A percentile compares a stretch with the other conserved stretches of the same genome.
Evolutionary conservation across 305 asterid genomes (phyloP).

Genomic region (Fraxinus latifolia): DNA sequence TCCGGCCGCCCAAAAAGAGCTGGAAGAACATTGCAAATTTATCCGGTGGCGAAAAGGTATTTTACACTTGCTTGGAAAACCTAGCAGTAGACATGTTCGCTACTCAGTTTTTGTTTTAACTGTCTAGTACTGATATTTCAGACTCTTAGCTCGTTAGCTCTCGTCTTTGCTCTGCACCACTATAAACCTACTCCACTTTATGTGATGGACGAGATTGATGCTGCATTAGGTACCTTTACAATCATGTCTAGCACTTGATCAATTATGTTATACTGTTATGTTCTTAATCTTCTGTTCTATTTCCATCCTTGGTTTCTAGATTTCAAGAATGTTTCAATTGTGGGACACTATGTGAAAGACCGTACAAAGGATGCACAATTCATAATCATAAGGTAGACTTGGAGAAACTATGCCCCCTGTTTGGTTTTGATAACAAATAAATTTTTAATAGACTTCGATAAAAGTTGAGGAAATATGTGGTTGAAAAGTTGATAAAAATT

Average conservation of each 20-base stretch:
- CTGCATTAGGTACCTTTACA: slow-evolving; percentile 65
- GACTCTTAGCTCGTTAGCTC: slow-evolving; percentile 94
- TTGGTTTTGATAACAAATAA: neutral
- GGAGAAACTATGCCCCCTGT: neutral
- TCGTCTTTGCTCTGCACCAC: slow-evolving; percentile 96
- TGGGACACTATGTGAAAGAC: slow-evolving; percentile 96
- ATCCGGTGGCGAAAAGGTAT: slow-evolving; percentile 98
- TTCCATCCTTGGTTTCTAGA: slow-evolving; percentile 35
- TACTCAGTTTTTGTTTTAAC: neutral
- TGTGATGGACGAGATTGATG: slow-evolving; percentile 95
- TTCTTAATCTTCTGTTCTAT: slow-evolving; percentile 6
- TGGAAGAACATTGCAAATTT: slow-evolving; percentile 96
- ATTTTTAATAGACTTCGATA: neutral
- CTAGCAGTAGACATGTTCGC: neutral
- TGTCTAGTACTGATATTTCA: slow-evolving; percentile 29
- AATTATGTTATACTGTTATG: neutral
- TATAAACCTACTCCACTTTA: slow-evolving; percentile 98
- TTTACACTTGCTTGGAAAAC: neutral
- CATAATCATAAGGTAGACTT: slow-evolving; percentile 71
- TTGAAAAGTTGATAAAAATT: neutral
- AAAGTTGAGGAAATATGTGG: neutral
- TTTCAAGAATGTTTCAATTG: slow-evolving; percentile 92
- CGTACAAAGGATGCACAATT: slow-evolving; percentile 97
- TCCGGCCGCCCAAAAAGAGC: slow-evolving; percentile 97
- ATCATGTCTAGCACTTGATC: neutral